These are phyloP conservation scores for Cadophora malorum DNA, from an alignment of 2,329 filamentous ascomycete genomes.

Conservation along the genomic window DNA sequence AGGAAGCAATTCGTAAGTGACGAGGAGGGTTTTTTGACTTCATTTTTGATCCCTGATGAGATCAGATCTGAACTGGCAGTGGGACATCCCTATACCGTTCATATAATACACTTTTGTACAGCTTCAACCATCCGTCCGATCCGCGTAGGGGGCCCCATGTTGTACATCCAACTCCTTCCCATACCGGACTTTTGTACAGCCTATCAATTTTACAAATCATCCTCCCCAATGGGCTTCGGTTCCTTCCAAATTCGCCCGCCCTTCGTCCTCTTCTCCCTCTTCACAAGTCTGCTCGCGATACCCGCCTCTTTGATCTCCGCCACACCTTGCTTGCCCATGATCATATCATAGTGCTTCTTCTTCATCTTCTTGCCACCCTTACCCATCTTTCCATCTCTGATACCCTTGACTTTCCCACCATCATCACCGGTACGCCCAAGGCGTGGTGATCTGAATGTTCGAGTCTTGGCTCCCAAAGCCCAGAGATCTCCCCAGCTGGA, in stretches of 20 bases:
- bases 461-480: slow-evolving; percentile 92
- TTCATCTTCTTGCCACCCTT: slow-evolving; percentile 53
- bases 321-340: slow-evolving; percentile 44
- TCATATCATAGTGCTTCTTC: slow-evolving; percentile 50
- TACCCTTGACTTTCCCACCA: slow-evolving; percentile 47
- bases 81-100: neutral
- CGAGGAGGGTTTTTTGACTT: slow-evolving; percentile 3
- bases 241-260: slow-evolving; percentile 47
- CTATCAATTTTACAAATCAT: slow-evolving; percentile 35
- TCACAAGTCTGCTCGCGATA: slow-evolving; percentile 34
- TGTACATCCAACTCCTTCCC: slow-evolving; percentile 7
- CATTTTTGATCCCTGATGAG: neutral
- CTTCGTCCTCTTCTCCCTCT: slow-evolving; percentile 45
- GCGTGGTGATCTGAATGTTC: slow-evolving; percentile 65
- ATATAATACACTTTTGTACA: slow-evolving; percentile 20
- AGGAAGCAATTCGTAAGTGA: neutral
- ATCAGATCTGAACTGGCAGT: neutral
- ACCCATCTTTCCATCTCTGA: slow-evolving; percentile 40
- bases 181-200: slow-evolving; percentile 22
- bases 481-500: slow-evolving; percentile 91
- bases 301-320: slow-evolving; percentile 41
- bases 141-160: slow-evolving; percentile 12
- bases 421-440: slow-evolving; percentile 55
- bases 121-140: neutral
- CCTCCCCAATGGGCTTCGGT: slow-evolving; percentile 43